Percentiles rank a stretch among this genome's conserved stretches.
phyloP scores from a whole-genome alignment of 768 basidiomycete species.

The Paxillus rubicundulus region DNA sequence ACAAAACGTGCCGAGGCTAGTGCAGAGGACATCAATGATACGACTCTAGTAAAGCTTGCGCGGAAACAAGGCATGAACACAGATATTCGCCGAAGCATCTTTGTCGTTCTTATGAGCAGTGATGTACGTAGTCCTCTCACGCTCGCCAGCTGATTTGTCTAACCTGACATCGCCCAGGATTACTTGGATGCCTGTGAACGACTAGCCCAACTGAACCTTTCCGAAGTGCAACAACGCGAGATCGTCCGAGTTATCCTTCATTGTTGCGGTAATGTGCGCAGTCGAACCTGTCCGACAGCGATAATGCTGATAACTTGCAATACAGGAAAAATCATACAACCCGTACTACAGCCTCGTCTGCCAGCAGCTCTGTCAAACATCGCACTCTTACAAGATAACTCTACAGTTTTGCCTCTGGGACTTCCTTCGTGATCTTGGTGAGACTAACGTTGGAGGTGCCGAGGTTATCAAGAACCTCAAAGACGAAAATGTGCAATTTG shows the following conservation, averaged over 20 bases:
- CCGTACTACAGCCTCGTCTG: slow-evolving; percentile 92
- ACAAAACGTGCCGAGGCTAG: slow-evolving; percentile 21
- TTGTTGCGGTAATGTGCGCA: slow-evolving; percentile 84
- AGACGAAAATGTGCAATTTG: slow-evolving; percentile 43
- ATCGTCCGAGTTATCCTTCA: slow-evolving; percentile 90
- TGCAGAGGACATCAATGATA: slow-evolving; percentile 32
- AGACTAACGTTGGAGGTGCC: slow-evolving; percentile 74
- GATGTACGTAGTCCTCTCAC: slow-evolving; percentile 56
- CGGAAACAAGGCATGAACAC: slow-evolving; percentile 98
- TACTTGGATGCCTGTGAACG: slow-evolving; percentile 94
- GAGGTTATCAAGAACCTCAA: slow-evolving; percentile 64
- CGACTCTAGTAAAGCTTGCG: slow-evolving; percentile 71
- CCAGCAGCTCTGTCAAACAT: slow-evolving; percentile 72
- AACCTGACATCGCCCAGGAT: slow-evolving; percentile 54
- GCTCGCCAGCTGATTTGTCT: neutral
- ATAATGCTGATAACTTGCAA: neutral
- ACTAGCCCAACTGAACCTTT: slow-evolving; percentile 77
- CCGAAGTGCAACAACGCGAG: slow-evolving; percentile 90
- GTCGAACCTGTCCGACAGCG: neutral
- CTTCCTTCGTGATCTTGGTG: slow-evolving; percentile 88
- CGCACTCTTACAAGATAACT: slow-evolving; percentile 88
- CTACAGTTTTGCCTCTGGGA: slow-evolving; percentile 97
- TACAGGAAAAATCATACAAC: slow-evolving; percentile 83
- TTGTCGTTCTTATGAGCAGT: slow-evolving; percentile 93
- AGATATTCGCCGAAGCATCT: slow-evolving; percentile 87